phyloP scores from a whole-genome alignment of 202 grass and related monocot genomes.

The Schoenoplectus triqueter region DNA sequence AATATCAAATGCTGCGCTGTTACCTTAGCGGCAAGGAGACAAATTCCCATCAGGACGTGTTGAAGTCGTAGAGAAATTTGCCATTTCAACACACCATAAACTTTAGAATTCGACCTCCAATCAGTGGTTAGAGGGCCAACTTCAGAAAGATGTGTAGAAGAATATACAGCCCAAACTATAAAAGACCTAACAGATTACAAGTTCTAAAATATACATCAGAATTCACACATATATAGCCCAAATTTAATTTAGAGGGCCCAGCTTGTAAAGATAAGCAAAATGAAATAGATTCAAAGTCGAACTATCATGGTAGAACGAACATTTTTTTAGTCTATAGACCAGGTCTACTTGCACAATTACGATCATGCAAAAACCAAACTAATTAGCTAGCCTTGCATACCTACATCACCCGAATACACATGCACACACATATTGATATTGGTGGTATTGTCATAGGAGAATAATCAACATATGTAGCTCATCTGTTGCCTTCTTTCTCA shows the following conservation, averaged over 20 bases:
- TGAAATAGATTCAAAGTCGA: not conserved
- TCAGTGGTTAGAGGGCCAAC: too few relatives aligned
- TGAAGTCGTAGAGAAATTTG: too few relatives aligned
- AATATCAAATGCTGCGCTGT: too few relatives aligned
- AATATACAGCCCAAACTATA: not conserved
- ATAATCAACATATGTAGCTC: not conserved
- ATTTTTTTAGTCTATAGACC: not conserved
- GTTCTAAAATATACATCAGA: too few relatives aligned
- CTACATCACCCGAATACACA: not conserved
- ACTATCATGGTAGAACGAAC: not conserved
- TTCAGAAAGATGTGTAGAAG: too few relatives aligned
- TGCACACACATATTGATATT: conserved; percentile 3
- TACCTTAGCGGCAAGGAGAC: too few relatives aligned
- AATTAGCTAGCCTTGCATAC: not conserved
- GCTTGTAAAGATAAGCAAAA: not conserved
- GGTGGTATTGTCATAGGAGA: not conserved
- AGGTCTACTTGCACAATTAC: not conserved
- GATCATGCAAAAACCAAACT: not conserved
- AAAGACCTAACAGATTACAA: not conserved
- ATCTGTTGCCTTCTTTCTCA: not conserved
- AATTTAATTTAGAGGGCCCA: not conserved
- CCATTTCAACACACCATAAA: too few relatives aligned
- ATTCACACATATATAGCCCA: not conserved
- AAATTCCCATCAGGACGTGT: too few relatives aligned
- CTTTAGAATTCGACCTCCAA: too few relatives aligned